Base-by-base conservation (phyloP, 2,329 filamentous ascomycete genomes). In the Colletotrichum tanaceti region DNA sequence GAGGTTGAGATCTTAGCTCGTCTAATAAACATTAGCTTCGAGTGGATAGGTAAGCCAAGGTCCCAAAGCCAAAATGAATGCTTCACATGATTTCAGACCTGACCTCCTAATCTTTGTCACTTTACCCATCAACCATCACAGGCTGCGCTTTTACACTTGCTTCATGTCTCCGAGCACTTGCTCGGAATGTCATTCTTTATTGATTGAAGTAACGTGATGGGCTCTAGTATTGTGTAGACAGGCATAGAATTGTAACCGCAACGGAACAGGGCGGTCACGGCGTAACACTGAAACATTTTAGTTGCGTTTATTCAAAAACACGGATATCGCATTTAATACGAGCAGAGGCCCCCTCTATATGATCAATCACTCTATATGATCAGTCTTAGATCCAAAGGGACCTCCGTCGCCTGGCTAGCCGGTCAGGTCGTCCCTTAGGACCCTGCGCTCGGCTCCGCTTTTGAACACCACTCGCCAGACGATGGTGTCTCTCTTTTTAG, bases 371-470 rank as follows among this genome's bases (percentile, higher is more conserved):
- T 32, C 24, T 16, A n/a, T 44, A 14, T 35, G 32, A 35, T 35
- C 7, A 35, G 10, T 35, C 32, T 35, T 35, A 35, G 32, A 35
- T 35, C 32, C 32, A 35, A 10, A 35, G 32, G 4, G 38, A 10
- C 28, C n/a, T 18, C 32, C 7, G 32, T 10, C 32, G 32, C 32
- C 32, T 35, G 32, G 10, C 32, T 39, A 6, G 22, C 14, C 24
- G 32, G 32, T 32, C 18, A 11, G 22, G 0, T 38, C n/a, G n/a
- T 20, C 57, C 13, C 22, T 13, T 22, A n/a, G 49, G n/a, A 59
- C 57, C 24, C n/a, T 49, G 32, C 9, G n/a, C 35, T 49, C 20
- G 57, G 57, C 57, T 49, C 57, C 35, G 44, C 32, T 47, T 39
- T 35, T 49, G 28, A 16, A 24, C 28, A 16, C 13, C 41, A 16